A percentile compares a stretch with the other conserved stretches of the same genome.
Conservation (phyloP, 306 rosid genomes). For the Ochetophila trinervis region DNA sequence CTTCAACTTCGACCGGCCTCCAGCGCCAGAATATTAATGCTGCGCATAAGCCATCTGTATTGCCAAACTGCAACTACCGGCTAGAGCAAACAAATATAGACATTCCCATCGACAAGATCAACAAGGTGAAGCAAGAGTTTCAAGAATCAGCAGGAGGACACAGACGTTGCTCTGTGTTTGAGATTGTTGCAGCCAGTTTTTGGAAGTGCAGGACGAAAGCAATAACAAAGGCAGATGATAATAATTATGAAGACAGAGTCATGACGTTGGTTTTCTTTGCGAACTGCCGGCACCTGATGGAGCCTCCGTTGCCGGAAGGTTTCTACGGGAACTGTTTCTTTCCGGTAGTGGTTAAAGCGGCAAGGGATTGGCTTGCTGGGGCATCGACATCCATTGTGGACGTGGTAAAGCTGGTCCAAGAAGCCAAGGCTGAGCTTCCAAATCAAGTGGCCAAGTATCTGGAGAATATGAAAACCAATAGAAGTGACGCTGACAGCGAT, state of each 20-base stretch:
- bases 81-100: constrained; percentile 52
- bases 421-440: constrained; percentile 48
- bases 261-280: constrained; percentile 63
- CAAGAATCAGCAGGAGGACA: constrained; percentile 36
- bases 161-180: constrained; percentile 56
- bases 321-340: constrained; percentile 89
- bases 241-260: not conserved
- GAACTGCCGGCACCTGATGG: constrained; percentile 57
- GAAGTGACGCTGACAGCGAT: not conserved
- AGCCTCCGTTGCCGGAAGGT: constrained; percentile 68
- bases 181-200: constrained; percentile 51
- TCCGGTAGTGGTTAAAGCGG: constrained; percentile 44
- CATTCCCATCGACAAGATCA: constrained; percentile 40
- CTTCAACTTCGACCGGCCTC: not conserved
- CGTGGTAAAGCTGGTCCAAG: constrained; percentile 58
- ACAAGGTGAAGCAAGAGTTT: constrained; percentile 41
- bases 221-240: not conserved
- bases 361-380: constrained; percentile 25
- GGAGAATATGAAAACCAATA: constrained; percentile 35
- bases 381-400: constrained; percentile 21
- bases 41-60: no score
- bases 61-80: constrained; percentile 9
- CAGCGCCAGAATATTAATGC: no score
- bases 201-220: constrained; percentile 65
- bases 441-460: constrained; percentile 45